Evolutionary conservation across 192 early-diverging fungal genomes (phyloP).

Genomic region (Coemansia sp.): DNA sequence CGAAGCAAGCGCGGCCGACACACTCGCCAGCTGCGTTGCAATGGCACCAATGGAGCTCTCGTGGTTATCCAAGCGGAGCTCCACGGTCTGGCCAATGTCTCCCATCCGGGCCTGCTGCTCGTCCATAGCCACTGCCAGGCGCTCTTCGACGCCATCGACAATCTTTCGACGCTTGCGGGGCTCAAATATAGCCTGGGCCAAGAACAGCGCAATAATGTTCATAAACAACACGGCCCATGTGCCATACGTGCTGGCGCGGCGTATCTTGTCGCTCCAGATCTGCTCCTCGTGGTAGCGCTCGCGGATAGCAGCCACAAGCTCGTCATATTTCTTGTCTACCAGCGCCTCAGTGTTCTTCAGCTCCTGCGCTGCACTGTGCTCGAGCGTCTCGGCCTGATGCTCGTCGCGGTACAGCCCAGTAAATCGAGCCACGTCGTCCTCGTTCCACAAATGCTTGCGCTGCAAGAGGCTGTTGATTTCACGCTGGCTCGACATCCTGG

Average conservation of each 20-base stretch:
- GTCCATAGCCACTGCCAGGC: conserved; percentile 48
- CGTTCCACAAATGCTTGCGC: conserved; percentile 73
- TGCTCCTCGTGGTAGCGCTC: conserved; percentile 81
- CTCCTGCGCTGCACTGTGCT: conserved; percentile 44
- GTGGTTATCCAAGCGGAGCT: conserved; percentile 9
- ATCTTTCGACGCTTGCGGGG: conserved; percentile 66
- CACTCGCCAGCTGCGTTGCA: conserved; percentile 15
- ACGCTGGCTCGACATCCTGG: conserved; percentile 62
- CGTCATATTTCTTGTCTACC: conserved; percentile 63
- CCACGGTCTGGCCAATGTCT: background rate
- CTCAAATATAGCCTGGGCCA: conserved; percentile 73
- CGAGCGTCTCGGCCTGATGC: conserved; percentile 59
- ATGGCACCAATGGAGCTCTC: conserved; percentile 11
- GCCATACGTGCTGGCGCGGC: conserved; percentile 69
- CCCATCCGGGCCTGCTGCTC: conserved; percentile 36
- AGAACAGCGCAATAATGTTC: conserved; percentile 63
- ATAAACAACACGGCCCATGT: conserved; percentile 71
- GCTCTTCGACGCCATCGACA: conserved; percentile 65
- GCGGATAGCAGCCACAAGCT: conserved; percentile 65
- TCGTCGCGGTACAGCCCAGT: conserved; percentile 72
- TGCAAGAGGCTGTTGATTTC: conserved; percentile 76
- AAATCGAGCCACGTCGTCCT: conserved; percentile 70
- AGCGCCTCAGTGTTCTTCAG: conserved; percentile 57
- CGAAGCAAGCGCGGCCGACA: conserved; percentile 14
- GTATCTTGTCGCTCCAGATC: conserved; percentile 84